A percentile compares a stretch with the other conserved stretches of the same genome.
These are phyloP conservation scores for Takashimella koratensis DNA, from an alignment of 1,284 basidiomycete species.

Conservation along the genomic window DNA sequence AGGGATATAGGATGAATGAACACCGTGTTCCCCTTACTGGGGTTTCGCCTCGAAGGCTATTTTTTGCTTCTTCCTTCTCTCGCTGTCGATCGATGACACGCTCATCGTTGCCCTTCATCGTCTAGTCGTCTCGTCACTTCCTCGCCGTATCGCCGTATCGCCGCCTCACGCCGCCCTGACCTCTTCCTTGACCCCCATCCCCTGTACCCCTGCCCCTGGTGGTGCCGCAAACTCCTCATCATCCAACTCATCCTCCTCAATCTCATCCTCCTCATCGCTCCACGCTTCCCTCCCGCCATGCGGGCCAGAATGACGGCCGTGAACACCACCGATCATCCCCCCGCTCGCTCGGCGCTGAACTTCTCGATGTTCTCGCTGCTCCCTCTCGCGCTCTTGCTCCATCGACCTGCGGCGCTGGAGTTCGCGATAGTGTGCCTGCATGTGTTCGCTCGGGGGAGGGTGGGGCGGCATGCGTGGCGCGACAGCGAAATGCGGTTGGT, in stretches of 20 bases:
- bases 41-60: too few relatives aligned
- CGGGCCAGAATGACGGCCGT: too few relatives aligned
- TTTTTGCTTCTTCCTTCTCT: too few relatives aligned
- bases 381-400: background rate
- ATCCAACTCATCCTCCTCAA: conserved; percentile 12
- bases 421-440: conserved; percentile 8
- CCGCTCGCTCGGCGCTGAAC: conserved; percentile 2
- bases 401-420: conserved; percentile 9
- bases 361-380: background rate
- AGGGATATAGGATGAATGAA: too few relatives aligned
- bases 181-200: background rate
- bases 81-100: too few relatives aligned
- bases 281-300: background rate
- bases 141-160: too few relatives aligned
- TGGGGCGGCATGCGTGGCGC: conserved; percentile 6
- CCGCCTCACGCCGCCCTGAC: too few relatives aligned
- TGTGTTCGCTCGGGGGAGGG: background rate
- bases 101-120: too few relatives aligned
- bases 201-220: background rate
- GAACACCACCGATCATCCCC: background rate
- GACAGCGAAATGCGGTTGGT: background rate
- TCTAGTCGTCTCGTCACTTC: too few relatives aligned
- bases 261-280: conserved; percentile 16
- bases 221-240: background rate
- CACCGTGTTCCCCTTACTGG: too few relatives aligned